A percentile compares a stretch with the other conserved stretches of the same genome.
phyloP scores from a whole-genome alignment of 805 yeast species.

The Priceomyces melissophilus region DNA sequence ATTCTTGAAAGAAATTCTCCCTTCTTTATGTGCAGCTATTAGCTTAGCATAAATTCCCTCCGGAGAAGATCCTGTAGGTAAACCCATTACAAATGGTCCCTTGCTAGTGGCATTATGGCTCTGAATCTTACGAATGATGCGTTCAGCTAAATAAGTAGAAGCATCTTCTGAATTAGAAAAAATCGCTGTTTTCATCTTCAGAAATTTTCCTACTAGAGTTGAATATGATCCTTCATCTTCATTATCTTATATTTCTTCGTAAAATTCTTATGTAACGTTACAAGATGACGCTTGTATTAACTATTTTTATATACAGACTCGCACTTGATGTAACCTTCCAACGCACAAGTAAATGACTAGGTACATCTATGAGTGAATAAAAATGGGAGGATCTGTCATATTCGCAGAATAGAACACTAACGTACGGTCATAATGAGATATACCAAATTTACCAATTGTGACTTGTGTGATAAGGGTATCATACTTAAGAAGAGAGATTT shows the following conservation, averaged over 20 bases:
- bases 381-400: no score
- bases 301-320: neutral
- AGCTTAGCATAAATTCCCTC: slow-evolving; percentile 50
- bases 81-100: slow-evolving; percentile 52
- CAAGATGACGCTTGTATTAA: neutral
- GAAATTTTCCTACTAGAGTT: neutral
- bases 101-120: slow-evolving; percentile 41
- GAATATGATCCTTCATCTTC: neutral
- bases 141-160: slow-evolving; percentile 41
- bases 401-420: no score
- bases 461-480: slow-evolving; percentile 40
- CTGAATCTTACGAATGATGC: slow-evolving; percentile 43
- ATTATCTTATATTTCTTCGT: neutral
- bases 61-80: slow-evolving; percentile 63
- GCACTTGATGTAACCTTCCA: neutral
- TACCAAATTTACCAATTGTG: slow-evolving; percentile 40
- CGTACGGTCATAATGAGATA: slow-evolving; percentile 6
- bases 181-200: slow-evolving; percentile 28
- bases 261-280: slow-evolving; percentile 1
- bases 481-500: slow-evolving; percentile 35
- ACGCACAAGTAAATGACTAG: neutral
- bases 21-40: slow-evolving; percentile 40
- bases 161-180: slow-evolving; percentile 40
- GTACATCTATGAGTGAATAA: no score
- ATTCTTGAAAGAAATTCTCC: slow-evolving; percentile 43